phyloP scores from a whole-genome alignment of 768 basidiomycete genomes.

The Dendrothele bispora region DNA sequence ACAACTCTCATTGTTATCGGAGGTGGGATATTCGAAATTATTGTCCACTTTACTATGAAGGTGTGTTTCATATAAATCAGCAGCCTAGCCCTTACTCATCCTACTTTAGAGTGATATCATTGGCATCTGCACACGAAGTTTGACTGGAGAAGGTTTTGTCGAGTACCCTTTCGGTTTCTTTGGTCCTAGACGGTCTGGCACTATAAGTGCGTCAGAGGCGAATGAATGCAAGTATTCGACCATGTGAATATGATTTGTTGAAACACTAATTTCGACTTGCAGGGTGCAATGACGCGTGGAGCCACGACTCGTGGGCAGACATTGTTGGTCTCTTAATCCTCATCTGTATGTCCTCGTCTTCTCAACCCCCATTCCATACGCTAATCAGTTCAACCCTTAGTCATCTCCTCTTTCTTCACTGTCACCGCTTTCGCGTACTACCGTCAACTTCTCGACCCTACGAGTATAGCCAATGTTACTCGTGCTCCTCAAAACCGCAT shows the following conservation, averaged over 20 bases:
- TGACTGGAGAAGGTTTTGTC: constrained; percentile 29
- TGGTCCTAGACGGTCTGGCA: constrained; percentile 38
- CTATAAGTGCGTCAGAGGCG: constrained; percentile 40
- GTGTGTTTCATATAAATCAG: constrained; percentile 27
- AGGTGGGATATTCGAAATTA: constrained; percentile 50
- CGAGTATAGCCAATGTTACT: constrained; percentile 49
- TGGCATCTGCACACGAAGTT: constrained; percentile 46
- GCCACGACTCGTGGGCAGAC: constrained; percentile 64
- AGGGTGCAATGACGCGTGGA: constrained; percentile 69
- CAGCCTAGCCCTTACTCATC: not conserved
- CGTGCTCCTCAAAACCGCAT: constrained; percentile 45
- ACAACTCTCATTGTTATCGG: constrained; percentile 50
- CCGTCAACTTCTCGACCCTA: constrained; percentile 73
- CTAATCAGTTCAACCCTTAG: constrained; percentile 29
- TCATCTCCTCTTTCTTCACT: constrained; percentile 62
- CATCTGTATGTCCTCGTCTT: constrained; percentile 44
- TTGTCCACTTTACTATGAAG: constrained; percentile 72
- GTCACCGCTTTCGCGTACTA: constrained; percentile 68
- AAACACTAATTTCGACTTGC: constrained; percentile 12
- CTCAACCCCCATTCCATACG: not conserved
- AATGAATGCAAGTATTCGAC: constrained; percentile 26
- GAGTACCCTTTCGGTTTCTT: constrained; percentile 51
- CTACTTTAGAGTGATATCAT: constrained; percentile 54
- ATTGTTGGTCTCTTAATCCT: constrained; percentile 64
- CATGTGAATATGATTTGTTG: not conserved